These are phyloP conservation scores for Pseudocercospora vitis DNA, from an alignment of 2,329 filamentous ascomycete genomes.

Conservation along the genomic window DNA sequence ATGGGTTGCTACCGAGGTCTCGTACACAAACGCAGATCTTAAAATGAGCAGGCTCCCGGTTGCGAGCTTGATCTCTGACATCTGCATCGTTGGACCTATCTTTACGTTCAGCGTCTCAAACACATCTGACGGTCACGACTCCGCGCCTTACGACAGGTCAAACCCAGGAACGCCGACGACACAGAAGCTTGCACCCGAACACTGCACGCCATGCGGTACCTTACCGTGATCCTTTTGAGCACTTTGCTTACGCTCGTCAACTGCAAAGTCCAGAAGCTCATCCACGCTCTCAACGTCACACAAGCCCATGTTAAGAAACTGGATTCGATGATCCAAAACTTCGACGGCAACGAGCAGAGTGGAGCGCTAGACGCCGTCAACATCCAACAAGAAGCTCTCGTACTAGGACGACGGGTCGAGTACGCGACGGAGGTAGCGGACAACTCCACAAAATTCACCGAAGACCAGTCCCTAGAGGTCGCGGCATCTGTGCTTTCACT, in stretches of 20 bases:
- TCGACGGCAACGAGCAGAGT: neutral
- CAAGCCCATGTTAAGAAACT: neutral
- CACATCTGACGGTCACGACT: neutral
- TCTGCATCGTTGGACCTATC: neutral
- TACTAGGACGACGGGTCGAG: neutral
- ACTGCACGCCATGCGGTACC: neutral
- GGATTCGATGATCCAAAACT: neutral
- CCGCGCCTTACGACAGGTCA: neutral
- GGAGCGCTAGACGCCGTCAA: conserved; percentile 1
- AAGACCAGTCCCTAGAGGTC: neutral
- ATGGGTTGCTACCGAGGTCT: neutral
- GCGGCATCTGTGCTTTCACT: neutral
- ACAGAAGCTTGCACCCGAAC: too few species aligned
- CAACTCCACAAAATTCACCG: neutral
- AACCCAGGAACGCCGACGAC: neutral
- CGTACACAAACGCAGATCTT: neutral
- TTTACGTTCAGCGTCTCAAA: neutral
- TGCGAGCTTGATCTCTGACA: neutral
- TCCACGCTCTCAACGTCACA: neutral
- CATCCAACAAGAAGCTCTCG: conserved; percentile 2
- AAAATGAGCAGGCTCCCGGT: neutral
- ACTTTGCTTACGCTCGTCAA: conserved; percentile 1
- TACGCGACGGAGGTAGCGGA: neutral
- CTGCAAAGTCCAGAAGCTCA: neutral
- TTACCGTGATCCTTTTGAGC: neutral